These are phyloP conservation scores for Tulasnella sp. DNA, from an alignment of 768 basidiomycete genomes.

Conservation along the genomic window DNA sequence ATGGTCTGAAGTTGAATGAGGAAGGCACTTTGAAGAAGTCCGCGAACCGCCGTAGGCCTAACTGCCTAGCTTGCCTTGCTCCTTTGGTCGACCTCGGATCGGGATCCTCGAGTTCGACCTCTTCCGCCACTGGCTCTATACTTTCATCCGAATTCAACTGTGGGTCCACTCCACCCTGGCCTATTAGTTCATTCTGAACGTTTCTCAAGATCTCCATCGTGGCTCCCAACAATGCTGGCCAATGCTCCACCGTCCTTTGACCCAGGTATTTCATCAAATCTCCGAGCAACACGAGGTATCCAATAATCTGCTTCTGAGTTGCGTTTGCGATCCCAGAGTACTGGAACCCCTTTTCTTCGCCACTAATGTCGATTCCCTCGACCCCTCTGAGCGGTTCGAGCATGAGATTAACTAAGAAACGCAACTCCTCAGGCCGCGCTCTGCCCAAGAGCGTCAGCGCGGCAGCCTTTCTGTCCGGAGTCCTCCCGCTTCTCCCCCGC, in stretches of 20 bases:
- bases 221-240: conserved; percentile 62
- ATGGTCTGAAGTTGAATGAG: conserved; percentile 61
- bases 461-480: conserved; percentile 54
- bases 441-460: conserved; percentile 57
- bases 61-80: conserved; percentile 56
- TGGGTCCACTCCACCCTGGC: too few relatives aligned
- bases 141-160: too few relatives aligned
- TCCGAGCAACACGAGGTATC: conserved; percentile 72
- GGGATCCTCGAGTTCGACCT: conserved; percentile 21
- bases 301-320: conserved; percentile 44
- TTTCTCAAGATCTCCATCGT: conserved; percentile 51
- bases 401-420: conserved; percentile 76
- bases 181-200: conserved; percentile 50
- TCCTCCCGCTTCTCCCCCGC: conserved; percentile 50
- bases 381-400: conserved; percentile 42
- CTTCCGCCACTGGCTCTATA: too few relatives aligned
- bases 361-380: conserved; percentile 13
- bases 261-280: conserved; percentile 78
- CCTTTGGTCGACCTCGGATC: conserved; percentile 23
- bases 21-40: conserved; percentile 75
- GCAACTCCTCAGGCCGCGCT: conserved; percentile 61
- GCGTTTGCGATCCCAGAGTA: conserved; percentile 19
- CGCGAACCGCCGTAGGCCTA: conserved; percentile 71
- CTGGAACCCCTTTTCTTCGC: conserved; percentile 17
- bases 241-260: conserved; percentile 49